A percentile compares a stretch with the other conserved stretches of the same genome.
Evolutionary conservation across 306 rosid species (phyloP).

Genomic region (Quercus berberidifolia): DNA sequence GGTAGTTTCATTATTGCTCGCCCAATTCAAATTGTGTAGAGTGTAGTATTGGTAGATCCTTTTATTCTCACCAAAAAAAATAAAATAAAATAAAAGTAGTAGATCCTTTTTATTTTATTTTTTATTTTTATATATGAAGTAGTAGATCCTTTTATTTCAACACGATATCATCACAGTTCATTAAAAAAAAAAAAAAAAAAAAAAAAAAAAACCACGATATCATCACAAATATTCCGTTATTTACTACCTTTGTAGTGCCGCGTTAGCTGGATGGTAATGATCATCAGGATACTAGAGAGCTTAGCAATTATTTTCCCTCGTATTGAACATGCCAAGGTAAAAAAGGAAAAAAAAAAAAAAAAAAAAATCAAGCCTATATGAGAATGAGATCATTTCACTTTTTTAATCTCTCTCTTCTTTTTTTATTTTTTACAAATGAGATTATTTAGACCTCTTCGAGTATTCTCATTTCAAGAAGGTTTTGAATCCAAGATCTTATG

Average conservation of each 20-base stretch:
- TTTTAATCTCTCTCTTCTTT: no score
- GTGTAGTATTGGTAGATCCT: neutral
- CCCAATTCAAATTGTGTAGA: neutral
- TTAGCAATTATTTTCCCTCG: neutral
- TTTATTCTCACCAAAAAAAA: neutral
- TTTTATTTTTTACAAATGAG: no score
- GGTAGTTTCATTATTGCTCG: neutral
- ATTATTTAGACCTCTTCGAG: no score
- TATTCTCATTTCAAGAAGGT: rapidly evolving
- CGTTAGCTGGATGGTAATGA: neutral
- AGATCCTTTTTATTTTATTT: no score
- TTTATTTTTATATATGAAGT: neutral
- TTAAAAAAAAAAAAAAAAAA: no score
- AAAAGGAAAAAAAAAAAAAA: no score
- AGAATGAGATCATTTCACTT: no score
- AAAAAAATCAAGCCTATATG: no score
- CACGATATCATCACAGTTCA: neutral
- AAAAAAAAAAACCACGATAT: neutral
- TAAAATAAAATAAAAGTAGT: no score
- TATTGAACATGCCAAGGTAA: neutral
- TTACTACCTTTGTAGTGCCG: neutral
- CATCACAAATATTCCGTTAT: neutral
- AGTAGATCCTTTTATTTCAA: neutral
- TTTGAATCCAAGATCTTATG: rapidly evolving
- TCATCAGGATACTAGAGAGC: neutral